A percentile compares a stretch with the other conserved stretches of the same genome.
Conservation (phyloP, 2,329 filamentous ascomycete genomes). For the Mariannaea sp. region DNA sequence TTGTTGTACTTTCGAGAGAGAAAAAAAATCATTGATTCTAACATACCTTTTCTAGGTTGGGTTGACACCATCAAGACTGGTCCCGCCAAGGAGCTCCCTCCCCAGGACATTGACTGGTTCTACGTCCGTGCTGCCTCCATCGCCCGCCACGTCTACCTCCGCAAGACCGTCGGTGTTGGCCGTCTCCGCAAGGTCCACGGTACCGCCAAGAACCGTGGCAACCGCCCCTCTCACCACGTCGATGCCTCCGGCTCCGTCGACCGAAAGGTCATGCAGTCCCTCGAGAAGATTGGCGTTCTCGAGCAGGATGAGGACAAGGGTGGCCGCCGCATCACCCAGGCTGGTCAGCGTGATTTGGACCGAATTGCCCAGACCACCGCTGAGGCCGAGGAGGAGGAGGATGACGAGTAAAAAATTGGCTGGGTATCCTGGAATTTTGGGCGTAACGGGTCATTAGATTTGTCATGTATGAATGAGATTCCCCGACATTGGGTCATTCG, state of each 20-base stretch:
- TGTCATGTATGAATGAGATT: slow-evolving; percentile 50
- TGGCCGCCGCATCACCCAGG: slow-evolving; percentile 96
- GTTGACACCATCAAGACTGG: slow-evolving; percentile 99
- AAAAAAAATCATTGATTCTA: not conserved
- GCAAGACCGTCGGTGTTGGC: slow-evolving; percentile 99
- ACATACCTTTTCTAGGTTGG: slow-evolving; percentile 69
- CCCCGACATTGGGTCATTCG: slow-evolving; percentile 45
- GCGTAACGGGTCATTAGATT: slow-evolving; percentile 49
- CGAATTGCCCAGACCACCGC: slow-evolving; percentile 84
- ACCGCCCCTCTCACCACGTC: slow-evolving; percentile 89
- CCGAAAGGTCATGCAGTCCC: slow-evolving; percentile 94
- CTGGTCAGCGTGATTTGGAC: slow-evolving; percentile 98
- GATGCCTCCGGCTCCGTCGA: slow-evolving; percentile 94
- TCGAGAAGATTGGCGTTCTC: slow-evolving; percentile 99
- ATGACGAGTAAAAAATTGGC: slow-evolving; percentile 63
- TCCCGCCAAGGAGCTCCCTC: slow-evolving; percentile 93
- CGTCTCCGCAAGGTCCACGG: slow-evolving; percentile 97
- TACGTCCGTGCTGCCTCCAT: slow-evolving; percentile 89
- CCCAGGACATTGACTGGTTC: slow-evolving; percentile 98
- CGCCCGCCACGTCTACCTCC: slow-evolving; percentile 97
- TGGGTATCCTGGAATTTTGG: slow-evolving; percentile 41
- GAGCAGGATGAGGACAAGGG: slow-evolving; percentile 99
- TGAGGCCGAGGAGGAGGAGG: slow-evolving; percentile 71
- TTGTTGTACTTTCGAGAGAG: too few relatives aligned
- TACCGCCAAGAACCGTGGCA: slow-evolving; percentile 95